These are phyloP conservation scores for Papiliotrema flavescens DNA, from an alignment of 1,284 basidiomycete genomes.

Conservation along the genomic window DNA sequence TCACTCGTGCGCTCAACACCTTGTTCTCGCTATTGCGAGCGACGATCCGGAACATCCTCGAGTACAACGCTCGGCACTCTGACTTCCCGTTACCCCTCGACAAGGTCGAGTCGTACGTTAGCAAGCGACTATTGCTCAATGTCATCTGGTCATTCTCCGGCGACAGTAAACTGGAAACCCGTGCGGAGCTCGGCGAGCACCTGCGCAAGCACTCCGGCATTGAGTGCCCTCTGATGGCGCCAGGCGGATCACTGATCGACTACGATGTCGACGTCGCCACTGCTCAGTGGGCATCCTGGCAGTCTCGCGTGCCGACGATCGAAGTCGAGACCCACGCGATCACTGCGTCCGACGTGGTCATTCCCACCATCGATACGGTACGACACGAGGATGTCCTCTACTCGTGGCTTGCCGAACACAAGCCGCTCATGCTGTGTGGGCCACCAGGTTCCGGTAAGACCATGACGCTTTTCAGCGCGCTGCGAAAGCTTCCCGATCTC, in stretches of 20 bases:
- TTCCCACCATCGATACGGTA: constrained; percentile 97
- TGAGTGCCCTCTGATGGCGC: constrained; percentile 72
- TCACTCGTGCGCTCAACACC: constrained; percentile 85
- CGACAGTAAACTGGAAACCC: constrained; percentile 84
- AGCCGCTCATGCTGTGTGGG: constrained; percentile 96
- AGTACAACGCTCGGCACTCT: constrained; percentile 90
- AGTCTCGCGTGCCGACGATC: constrained; percentile 83
- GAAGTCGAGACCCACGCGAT: constrained; percentile 97
- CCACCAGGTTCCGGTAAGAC: constrained; percentile 99
- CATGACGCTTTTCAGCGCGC: constrained; percentile 99
- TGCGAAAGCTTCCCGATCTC: constrained; percentile 96
- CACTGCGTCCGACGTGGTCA: constrained; percentile 91
- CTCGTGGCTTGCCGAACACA: constrained; percentile 98
- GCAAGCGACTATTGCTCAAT: constrained; percentile 83
- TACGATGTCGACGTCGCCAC: constrained; percentile 85
- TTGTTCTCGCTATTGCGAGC: constrained; percentile 98
- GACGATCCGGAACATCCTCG: constrained; percentile 85
- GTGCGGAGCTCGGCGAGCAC: constrained; percentile 87
- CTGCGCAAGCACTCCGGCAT: constrained; percentile 80
- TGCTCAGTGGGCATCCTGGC: constrained; percentile 91
- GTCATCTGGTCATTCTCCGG: constrained; percentile 99
- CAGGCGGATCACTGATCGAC: constrained; percentile 86
- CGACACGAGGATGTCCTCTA: constrained; percentile 98
- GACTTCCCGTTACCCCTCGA: constrained; percentile 89
- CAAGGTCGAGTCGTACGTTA: constrained; percentile 83